Evolutionary conservation across 371 early-diverging fungal genomes (phyloP).

Genomic region (Chytridiales sp.): DNA sequence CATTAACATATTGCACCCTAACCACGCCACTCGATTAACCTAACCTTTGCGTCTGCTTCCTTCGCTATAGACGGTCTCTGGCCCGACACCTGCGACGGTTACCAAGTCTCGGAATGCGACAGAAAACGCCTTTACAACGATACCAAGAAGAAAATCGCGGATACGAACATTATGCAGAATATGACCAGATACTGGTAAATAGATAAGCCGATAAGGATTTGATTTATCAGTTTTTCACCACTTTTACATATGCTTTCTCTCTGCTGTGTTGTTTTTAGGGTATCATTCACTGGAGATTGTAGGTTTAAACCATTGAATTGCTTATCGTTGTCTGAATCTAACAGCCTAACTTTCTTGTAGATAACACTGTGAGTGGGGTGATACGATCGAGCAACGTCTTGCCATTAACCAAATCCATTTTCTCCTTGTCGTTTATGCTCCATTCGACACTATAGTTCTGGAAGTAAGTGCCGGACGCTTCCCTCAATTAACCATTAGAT

Average conservation of each 20-base stretch:
- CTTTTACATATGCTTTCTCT: not conserved
- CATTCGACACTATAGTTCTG: constrained; percentile 12
- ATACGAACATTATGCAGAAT: constrained; percentile 8
- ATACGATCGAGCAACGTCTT: too few species aligned
- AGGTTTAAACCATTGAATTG: not conserved
- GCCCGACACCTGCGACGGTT: constrained; percentile 26
- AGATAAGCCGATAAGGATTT: too few species aligned
- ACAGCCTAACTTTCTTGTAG: constrained; percentile 6
- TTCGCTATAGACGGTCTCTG: constrained; percentile 14
- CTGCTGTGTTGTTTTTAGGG: constrained; percentile 5
- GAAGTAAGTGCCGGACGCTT: constrained; percentile 10
- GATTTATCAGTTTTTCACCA: not conserved
- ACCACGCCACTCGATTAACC: not conserved
- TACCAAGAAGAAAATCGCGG: constrained; percentile 3
- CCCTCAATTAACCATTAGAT: not conserved
- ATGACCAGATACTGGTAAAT: constrained; percentile 22
- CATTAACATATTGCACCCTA: not conserved
- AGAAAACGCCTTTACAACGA: constrained; percentile 11
- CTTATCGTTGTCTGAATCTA: not conserved
- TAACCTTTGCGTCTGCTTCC: not conserved
- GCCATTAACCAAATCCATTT: too few species aligned
- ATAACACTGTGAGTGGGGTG: constrained; percentile 2
- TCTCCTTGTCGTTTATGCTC: not conserved
- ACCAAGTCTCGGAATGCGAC: constrained; percentile 29
- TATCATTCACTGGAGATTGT: constrained; percentile 23